phyloP scores from a whole-genome alignment of 1,139 yeast species.

The Saccharomycopsis phalli region DNA sequence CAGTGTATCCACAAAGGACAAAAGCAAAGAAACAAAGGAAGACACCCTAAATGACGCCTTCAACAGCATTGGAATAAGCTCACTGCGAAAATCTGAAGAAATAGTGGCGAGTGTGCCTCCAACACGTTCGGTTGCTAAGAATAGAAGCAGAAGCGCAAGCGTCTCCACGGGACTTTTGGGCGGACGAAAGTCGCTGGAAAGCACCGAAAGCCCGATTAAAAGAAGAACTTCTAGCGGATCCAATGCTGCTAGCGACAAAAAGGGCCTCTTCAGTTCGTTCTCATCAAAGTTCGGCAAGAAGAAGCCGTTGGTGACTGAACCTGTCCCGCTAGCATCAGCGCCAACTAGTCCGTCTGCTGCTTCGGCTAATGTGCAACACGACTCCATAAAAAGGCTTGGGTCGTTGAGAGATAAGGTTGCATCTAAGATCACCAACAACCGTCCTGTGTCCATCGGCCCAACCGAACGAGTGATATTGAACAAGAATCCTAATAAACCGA shows the following conservation, averaged over 20 bases:
- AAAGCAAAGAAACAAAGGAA: background rate
- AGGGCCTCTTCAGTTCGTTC: constrained; percentile 41
- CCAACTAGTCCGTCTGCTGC: too few relatives aligned
- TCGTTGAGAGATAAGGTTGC: constrained; percentile 22
- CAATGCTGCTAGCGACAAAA: constrained; percentile 23
- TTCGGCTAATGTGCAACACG: background rate
- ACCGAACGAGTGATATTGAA: constrained; percentile 35
- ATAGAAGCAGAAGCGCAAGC: constrained; percentile 15
- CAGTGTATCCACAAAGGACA: constrained; percentile 19
- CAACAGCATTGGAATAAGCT: too few relatives aligned
- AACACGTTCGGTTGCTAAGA: constrained; percentile 4
- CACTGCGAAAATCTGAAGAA: too few relatives aligned
- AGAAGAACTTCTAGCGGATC: background rate
- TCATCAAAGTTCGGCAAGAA: constrained; percentile 44
- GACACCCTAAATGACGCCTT: too few relatives aligned
- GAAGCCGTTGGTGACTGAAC: constrained; percentile 10
- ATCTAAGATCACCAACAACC: constrained; percentile 5
- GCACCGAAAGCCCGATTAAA: constrained; percentile 1
- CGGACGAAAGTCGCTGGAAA: constrained; percentile 13
- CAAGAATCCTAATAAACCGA: constrained; percentile 35
- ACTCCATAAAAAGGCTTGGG: constrained; percentile 22
- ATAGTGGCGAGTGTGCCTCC: constrained; percentile 23
- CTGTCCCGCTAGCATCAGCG: background rate
- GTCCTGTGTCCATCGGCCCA: constrained; percentile 22
- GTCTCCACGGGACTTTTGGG: constrained; percentile 15